Conservation (phyloP, 192 early-diverging fungal genomes). For the Coemansia sp. region DNA sequence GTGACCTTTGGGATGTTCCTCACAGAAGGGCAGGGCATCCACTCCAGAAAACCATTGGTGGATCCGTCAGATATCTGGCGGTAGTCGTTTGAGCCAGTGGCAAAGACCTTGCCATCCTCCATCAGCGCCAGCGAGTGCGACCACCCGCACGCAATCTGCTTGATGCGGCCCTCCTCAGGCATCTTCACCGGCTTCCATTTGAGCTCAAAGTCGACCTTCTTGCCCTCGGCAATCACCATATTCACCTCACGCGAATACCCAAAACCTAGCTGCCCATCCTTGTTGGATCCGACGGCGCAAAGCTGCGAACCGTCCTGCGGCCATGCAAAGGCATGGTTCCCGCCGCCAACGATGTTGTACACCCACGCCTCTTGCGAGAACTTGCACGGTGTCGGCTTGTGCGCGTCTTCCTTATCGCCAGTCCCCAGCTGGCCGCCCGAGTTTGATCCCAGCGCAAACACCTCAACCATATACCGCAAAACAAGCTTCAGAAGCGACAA, state of each 20-base stretch:
- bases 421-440: slow-evolving; percentile 46
- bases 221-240: not conserved
- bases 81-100: slow-evolving; percentile 22
- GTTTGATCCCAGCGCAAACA: slow-evolving; percentile 44
- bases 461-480: slow-evolving; percentile 13
- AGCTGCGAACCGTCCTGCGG: slow-evolving; percentile 8
- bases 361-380: not conserved
- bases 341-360: slow-evolving; percentile 26
- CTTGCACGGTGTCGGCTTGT: slow-evolving; percentile 1
- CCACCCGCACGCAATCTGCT: slow-evolving; percentile 44
- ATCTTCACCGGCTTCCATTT: slow-evolving; percentile 15
- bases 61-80: slow-evolving; percentile 24
- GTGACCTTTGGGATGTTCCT: not conserved
- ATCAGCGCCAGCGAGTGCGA: slow-evolving; percentile 40
- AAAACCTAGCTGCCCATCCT: slow-evolving; percentile 41
- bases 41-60: not conserved
- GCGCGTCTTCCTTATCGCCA: slow-evolving; percentile 25
- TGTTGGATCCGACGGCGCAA: slow-evolving; percentile 29
- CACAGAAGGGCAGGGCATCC: not conserved
- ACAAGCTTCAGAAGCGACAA: not conserved
- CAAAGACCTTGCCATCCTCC: slow-evolving; percentile 11
- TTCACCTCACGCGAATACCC: no score
- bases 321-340: slow-evolving; percentile 45
- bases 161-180: not conserved
- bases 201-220: not conserved